phyloP scores from a whole-genome alignment of 306 rosid species.

The Leucaena leucocephala region DNA sequence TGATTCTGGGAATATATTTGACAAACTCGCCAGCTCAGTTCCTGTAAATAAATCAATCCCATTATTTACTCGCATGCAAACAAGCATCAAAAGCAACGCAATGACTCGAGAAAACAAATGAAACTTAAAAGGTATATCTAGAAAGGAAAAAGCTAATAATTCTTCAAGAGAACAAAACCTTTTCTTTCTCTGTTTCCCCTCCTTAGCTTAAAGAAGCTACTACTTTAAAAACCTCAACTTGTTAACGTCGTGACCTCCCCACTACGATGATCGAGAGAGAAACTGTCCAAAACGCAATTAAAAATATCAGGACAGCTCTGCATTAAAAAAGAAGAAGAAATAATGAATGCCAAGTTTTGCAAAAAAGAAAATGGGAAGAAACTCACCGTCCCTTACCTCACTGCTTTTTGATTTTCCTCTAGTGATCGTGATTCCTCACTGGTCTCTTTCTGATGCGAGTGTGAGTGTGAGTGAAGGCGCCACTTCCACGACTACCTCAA shows the following conservation, averaged over 20 bases:
- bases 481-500: neutral
- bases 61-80: constrained; percentile 42
- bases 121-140: neutral
- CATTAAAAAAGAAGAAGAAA: constrained; percentile 26
- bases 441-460: constrained; percentile 21
- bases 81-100: constrained; percentile 47
- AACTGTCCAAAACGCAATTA: neutral
- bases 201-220: constrained; percentile 23
- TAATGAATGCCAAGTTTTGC: neutral
- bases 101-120: constrained; percentile 35
- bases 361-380: constrained; percentile 3
- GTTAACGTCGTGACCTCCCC: constrained; percentile 39
- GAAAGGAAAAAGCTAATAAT: constrained; percentile 24
- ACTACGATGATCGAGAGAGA: constrained; percentile 31
- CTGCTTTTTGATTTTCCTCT: neutral
- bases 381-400: neutral
- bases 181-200: constrained; percentile 13
- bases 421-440: constrained; percentile 24
- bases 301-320: constrained; percentile 20
- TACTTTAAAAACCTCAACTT: constrained; percentile 39
- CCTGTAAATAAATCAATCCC: constrained; percentile 17
- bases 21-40: constrained; percentile 33
- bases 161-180: constrained; percentile 27
- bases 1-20: constrained; percentile 25
- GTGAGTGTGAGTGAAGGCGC: neutral